A percentile compares a stretch with the other conserved stretches of the same genome.
phyloP scores from a whole-genome alignment of 2,329 filamentous ascomycete species.

The Hypomyces perniciosus region DNA sequence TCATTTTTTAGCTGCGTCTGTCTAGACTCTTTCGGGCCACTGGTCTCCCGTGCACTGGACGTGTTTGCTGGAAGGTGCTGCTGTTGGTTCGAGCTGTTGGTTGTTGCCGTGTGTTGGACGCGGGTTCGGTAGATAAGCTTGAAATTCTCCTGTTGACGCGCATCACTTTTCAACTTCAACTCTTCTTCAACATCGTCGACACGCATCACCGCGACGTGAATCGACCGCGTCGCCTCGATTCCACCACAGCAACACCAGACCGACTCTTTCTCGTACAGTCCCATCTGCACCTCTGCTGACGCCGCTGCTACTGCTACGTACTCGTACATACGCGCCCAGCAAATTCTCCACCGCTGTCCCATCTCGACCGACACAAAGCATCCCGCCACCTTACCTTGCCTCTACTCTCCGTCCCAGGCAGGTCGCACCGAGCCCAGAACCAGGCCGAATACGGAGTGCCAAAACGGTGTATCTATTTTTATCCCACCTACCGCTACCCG shows the following conservation, averaged over 20 bases:
- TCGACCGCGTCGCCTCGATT: neutral
- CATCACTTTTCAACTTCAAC: neutral
- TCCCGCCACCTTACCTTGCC: neutral
- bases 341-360: neutral
- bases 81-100: neutral
- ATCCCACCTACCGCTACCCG: neutral
- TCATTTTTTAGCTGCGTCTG: slow-evolving; percentile 26
- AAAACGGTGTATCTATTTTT: no score
- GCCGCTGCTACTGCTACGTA: neutral
- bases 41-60: neutral
- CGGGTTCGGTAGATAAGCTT: neutral
- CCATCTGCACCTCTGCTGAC: neutral
- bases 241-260: neutral
- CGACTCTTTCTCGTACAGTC: neutral
- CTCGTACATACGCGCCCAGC: neutral
- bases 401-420: neutral
- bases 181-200: neutral
- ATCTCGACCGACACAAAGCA: neutral
- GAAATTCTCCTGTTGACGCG: neutral
- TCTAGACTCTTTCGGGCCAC: neutral
- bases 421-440: no score
- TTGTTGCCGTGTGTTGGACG: neutral
- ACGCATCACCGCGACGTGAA: neutral
- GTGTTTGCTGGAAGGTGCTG: neutral
- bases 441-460: no score